These are phyloP conservation scores for Tagetes erecta DNA, from an alignment of 129 eudicot genomes.

Conservation along the genomic window DNA sequence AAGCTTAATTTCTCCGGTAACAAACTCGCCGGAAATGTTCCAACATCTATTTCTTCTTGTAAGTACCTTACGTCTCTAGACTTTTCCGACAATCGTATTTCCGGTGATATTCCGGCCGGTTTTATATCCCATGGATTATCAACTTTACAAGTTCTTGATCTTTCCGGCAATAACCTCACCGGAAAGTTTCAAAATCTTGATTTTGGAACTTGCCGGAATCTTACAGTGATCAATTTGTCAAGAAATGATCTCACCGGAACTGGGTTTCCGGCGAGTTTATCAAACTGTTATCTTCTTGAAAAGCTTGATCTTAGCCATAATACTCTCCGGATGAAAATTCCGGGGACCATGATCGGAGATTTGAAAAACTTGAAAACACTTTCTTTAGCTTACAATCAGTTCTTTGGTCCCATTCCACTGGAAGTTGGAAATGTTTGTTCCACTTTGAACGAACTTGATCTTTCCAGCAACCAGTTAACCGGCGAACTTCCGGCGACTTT, in stretches of 20 bases:
- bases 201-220: constrained; percentile 59
- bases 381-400: constrained; percentile 55
- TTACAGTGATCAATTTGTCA: constrained; percentile 54
- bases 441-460: constrained; percentile 69
- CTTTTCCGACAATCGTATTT: constrained; percentile 49
- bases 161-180: constrained; percentile 71
- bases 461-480: constrained; percentile 58
- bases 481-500: constrained; percentile 60
- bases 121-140: constrained; percentile 27
- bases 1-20: constrained; percentile 58
- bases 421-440: constrained; percentile 56
- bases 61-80: constrained; percentile 49
- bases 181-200: constrained; percentile 49
- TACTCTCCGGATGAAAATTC: constrained; percentile 54
- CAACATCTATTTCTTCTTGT: constrained; percentile 49
- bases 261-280: constrained; percentile 57
- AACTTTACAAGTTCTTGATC: constrained; percentile 46
- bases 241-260: constrained; percentile 51
- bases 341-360: constrained; percentile 50
- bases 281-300: constrained; percentile 59
- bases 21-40: constrained; percentile 52
- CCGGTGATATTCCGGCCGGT: constrained; percentile 45
- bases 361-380: constrained; percentile 50
- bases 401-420: constrained; percentile 63
- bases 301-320: constrained; percentile 56